A percentile compares a stretch with the other conserved stretches of the same genome.
These are phyloP conservation scores for Pyricularia sp. DNA, from an alignment of 2,329 filamentous ascomycete species.

Conservation along the genomic window DNA sequence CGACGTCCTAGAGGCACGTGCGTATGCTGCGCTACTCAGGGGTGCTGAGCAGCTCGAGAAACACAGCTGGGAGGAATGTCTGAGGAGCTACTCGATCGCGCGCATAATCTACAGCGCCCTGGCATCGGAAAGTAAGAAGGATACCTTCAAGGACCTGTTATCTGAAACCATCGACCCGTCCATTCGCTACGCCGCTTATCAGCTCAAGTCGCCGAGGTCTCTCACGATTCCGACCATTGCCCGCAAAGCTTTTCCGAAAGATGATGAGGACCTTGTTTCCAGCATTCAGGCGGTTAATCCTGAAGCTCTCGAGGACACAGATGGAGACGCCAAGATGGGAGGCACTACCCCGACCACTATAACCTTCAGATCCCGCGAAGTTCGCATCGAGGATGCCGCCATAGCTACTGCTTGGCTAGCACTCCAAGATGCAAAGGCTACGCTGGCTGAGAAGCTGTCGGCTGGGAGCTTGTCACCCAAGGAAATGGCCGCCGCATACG, in stretches of 20 bases:
- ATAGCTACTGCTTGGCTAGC: conserved; percentile 77
- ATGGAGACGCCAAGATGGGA: conserved; percentile 37
- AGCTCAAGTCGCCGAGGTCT: conserved; percentile 78
- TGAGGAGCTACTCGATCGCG: conserved; percentile 66
- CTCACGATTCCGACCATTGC: conserved; percentile 72
- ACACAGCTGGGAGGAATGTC: conserved; percentile 71
- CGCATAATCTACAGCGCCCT: conserved; percentile 78
- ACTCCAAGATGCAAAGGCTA: conserved; percentile 46
- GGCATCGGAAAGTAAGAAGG: conserved; percentile 47
- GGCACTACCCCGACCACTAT: conserved; percentile 62
- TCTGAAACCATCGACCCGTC: conserved; percentile 84
- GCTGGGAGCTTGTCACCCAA: conserved; percentile 33
- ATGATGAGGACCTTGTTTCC: conserved; percentile 51
- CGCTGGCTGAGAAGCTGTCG: conserved; percentile 35
- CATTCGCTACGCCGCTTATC: conserved; percentile 89
- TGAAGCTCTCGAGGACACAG: conserved; percentile 51
- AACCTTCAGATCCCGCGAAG: conserved; percentile 75
- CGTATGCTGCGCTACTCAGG: conserved; percentile 68
- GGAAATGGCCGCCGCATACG: conserved; percentile 79
- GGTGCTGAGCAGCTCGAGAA: conserved; percentile 82
- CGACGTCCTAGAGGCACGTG: conserved; percentile 76
- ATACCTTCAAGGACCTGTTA: conserved; percentile 78
- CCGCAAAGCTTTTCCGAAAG: conserved; percentile 64
- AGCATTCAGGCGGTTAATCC: conserved; percentile 64
- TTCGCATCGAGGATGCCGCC: conserved; percentile 84